These are phyloP conservation scores for Lophiotrema nucula DNA, from an alignment of 495 filamentous ascomycete species.

Conservation along the genomic window DNA sequence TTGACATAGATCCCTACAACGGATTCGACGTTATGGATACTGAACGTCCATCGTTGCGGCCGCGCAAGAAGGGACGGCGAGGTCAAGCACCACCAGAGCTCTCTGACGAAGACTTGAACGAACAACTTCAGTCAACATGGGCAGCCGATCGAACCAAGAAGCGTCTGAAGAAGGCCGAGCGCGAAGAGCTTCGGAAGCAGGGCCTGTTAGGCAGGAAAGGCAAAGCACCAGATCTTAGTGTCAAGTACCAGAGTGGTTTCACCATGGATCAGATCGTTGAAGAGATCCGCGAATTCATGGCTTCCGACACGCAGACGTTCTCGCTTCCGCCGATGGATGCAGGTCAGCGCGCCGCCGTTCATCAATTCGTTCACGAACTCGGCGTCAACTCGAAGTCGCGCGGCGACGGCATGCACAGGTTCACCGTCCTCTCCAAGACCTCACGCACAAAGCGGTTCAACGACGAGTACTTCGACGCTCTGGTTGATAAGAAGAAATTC, in stretches of 20 bases:
- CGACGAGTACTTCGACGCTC: conserved; percentile 35
- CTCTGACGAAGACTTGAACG: conserved; percentile 73
- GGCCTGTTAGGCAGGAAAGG: conserved; percentile 71
- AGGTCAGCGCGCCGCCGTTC: conserved; percentile 68
- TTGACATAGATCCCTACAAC: conserved; percentile 62
- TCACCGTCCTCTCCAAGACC: conserved; percentile 75
- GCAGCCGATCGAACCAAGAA: conserved; percentile 81
- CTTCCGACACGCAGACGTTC: conserved; percentile 65
- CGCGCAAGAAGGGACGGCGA: conserved; percentile 58
- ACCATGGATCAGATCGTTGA: conserved; percentile 64
- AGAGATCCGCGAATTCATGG: conserved; percentile 71
- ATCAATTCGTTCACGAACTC: conserved; percentile 68
- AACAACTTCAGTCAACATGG: conserved; percentile 61
- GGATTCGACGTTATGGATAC: conserved; percentile 84
- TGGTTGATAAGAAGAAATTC: conserved; percentile 40
- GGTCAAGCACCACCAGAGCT: conserved; percentile 51
- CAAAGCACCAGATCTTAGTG: conserved; percentile 62
- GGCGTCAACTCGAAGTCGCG: conserved; percentile 79
- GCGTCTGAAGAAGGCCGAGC: conserved; percentile 69
- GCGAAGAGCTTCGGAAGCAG: conserved; percentile 72
- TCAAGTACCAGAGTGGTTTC: conserved; percentile 74
- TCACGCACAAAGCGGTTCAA: conserved; percentile 56
- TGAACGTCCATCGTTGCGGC: conserved; percentile 59
- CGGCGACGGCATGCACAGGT: conserved; percentile 70
- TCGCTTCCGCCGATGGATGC: conserved; percentile 83